phyloP scores from a whole-genome alignment of 1,284 basidiomycete genomes.

The Takashimella tepidaria region DNA sequence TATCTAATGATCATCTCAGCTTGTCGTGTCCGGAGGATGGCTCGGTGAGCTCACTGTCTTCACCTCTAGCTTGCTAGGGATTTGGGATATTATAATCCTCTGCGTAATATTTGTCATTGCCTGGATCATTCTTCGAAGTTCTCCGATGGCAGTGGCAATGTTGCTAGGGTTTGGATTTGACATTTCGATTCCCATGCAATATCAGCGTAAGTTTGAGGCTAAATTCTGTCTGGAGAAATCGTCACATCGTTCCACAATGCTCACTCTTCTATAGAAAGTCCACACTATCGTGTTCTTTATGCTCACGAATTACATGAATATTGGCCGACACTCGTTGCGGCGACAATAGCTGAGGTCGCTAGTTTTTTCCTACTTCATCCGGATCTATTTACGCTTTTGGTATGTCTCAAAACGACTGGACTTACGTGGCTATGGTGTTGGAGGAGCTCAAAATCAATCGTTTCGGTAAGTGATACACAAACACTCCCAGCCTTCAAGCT shows the following conservation, averaged over 20 bases:
- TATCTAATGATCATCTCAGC: constrained; percentile 11
- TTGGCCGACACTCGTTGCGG: constrained; percentile 27
- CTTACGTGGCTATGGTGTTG: not conserved
- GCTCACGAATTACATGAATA: constrained; percentile 17
- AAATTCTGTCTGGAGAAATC: not conserved
- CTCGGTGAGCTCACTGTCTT: constrained; percentile 20
- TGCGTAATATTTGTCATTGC: constrained; percentile 17
- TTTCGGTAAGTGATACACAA: not conserved
- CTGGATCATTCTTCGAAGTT: constrained; percentile 25
- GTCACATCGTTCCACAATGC: too few species aligned
- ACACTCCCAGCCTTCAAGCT: too few species aligned
- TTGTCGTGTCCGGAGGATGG: constrained; percentile 31
- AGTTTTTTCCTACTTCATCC: constrained; percentile 23
- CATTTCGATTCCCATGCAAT: constrained; percentile 27
- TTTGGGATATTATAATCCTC: constrained; percentile 26
- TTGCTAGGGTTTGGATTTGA: constrained; percentile 26
- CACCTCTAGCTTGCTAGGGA: constrained; percentile 15
- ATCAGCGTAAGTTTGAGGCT: constrained; percentile 20
- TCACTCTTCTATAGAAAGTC: not conserved
- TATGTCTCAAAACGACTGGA: constrained; percentile 28
- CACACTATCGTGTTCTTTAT: not conserved
- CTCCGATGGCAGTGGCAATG: constrained; percentile 21
- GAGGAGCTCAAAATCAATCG: not conserved
- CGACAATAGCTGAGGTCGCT: constrained; percentile 15
- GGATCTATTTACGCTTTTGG: constrained; percentile 28